Percentiles rank a stretch among this genome's conserved stretches.
Conservation (phyloP, 116 monocot genomes). For the Iris pallida region DNA sequence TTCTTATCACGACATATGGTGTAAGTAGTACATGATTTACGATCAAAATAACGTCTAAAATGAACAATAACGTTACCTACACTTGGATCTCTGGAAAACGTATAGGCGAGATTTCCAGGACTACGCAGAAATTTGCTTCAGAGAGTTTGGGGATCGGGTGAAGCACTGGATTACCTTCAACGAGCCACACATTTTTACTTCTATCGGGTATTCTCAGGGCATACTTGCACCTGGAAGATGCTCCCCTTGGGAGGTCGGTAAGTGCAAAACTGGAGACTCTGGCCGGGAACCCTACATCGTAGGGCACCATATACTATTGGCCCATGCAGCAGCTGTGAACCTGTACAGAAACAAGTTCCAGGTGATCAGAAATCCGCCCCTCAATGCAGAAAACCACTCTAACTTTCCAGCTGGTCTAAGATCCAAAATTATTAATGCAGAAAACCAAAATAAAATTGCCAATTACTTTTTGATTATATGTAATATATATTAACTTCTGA, state of each 20-base stretch:
- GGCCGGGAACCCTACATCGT: constrained; percentile 1
- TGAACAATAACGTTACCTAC: too few relatives aligned
- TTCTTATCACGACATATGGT: constrained; percentile 30
- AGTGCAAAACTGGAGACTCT: neutral
- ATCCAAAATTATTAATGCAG: too few relatives aligned
- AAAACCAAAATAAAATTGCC: too few relatives aligned
- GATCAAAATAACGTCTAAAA: too few relatives aligned
- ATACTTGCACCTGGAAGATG: neutral
- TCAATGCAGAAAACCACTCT: too few relatives aligned
- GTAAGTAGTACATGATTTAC: constrained; percentile 27
- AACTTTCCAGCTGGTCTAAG: too few relatives aligned
- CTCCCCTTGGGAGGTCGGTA: neutral
- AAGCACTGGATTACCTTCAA: constrained; percentile 9
- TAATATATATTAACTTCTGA: too few relatives aligned
- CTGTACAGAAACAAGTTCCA: neutral
- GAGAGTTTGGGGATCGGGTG: constrained; percentile 5
- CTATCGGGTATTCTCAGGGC: neutral
- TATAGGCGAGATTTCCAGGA: neutral
- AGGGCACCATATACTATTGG: too few relatives aligned
- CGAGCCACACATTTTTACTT: neutral
- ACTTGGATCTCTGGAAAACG: too few relatives aligned
- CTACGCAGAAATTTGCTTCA: constrained; percentile 2
- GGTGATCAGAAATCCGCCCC: neutral
- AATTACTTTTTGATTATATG: too few relatives aligned
- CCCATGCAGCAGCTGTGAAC: neutral